These are phyloP conservation scores for Fusarium cicatricum DNA, from an alignment of 2,329 filamentous ascomycete genomes.

Conservation along the genomic window DNA sequence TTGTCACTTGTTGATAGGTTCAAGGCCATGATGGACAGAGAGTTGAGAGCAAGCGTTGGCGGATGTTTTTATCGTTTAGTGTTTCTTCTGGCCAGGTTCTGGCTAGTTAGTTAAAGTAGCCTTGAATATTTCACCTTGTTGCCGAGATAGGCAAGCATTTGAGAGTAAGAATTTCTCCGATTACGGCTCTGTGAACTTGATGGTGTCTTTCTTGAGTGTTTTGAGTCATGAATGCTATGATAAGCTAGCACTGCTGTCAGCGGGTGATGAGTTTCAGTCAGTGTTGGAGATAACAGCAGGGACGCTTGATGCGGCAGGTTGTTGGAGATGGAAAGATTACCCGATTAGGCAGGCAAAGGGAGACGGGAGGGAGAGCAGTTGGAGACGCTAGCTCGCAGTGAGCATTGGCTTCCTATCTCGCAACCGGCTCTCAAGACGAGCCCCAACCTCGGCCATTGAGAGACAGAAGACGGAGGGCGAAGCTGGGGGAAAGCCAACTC, in stretches of 20 bases:
- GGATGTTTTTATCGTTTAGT: conserved; percentile 21
- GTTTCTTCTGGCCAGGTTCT: conserved; percentile 3
- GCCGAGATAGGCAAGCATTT: conserved; percentile 20
- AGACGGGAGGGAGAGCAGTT: conserved; percentile 11
- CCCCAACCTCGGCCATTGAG: conserved; percentile 23
- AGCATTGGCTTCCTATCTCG: too few relatives aligned
- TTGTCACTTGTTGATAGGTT: not conserved
- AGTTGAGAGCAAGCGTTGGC: conserved; percentile 26
- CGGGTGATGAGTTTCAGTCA: too few relatives aligned
- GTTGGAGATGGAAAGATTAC: conserved; percentile 15
- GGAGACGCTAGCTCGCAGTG: conserved; percentile 7
- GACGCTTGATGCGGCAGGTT: conserved; percentile 3
- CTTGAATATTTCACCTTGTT: not conserved
- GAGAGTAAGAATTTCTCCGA: not conserved
- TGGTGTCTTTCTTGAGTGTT: not conserved
- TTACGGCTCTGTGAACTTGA: not conserved
- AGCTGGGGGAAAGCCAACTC: conserved; percentile 5
- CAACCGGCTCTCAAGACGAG: not conserved
- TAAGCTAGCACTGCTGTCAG: too few relatives aligned
- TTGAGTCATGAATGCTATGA: too few relatives aligned
- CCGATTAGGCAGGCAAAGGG: conserved; percentile 34
- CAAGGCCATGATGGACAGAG: conserved; percentile 10
- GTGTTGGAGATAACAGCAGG: not conserved
- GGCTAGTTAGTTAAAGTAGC: not conserved
- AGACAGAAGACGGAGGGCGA: too few relatives aligned